phyloP scores from a whole-genome alignment of 2,329 filamentous ascomycete species.

The Alternaria brassicicola region DNA sequence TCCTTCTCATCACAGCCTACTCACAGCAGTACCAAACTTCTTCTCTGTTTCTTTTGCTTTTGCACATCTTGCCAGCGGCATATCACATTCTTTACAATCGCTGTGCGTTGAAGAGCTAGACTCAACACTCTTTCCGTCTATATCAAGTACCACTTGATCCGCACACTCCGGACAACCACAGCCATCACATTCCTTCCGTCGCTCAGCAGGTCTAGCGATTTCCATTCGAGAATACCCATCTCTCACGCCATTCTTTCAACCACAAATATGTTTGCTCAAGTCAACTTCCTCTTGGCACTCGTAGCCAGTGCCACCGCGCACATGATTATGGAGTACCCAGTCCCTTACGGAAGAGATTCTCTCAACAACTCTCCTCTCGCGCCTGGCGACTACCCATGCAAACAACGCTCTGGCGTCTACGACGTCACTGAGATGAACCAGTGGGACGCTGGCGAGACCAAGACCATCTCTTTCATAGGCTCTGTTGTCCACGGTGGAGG shows the following conservation, averaged over 20 bases:
- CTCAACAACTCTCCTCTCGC: slow-evolving; percentile 70
- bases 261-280: slow-evolving; percentile 58
- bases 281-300: slow-evolving; percentile 61
- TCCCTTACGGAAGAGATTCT: slow-evolving; percentile 61
- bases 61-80: slow-evolving; percentile 46
- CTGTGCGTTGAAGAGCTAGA: slow-evolving; percentile 34
- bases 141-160: slow-evolving; percentile 6
- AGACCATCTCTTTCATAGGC: slow-evolving; percentile 35
- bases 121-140: slow-evolving; percentile 15
- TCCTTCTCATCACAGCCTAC: slow-evolving; percentile 30
- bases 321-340: slow-evolving; percentile 65
- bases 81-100: slow-evolving; percentile 40
- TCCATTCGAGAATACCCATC: slow-evolving; percentile 23
- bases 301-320: slow-evolving; percentile 71
- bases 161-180: slow-evolving; percentile 16
- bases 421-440: slow-evolving; percentile 65
- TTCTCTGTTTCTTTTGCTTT: slow-evolving; percentile 25
- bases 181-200: slow-evolving; percentile 31
- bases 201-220: slow-evolving; percentile 51
- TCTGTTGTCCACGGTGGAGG: slow-evolving; percentile 85
- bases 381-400: slow-evolving; percentile 79
- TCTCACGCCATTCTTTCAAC: slow-evolving; percentile 24
- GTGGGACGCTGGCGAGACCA: slow-evolving; percentile 59
- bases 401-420: slow-evolving; percentile 60
- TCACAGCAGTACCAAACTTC: slow-evolving; percentile 32